A percentile compares a stretch with the other conserved stretches of the same genome.
Evolutionary conservation across 1,284 basidiomycete species (phyloP).

Genomic region (Ustilago tritici): DNA sequence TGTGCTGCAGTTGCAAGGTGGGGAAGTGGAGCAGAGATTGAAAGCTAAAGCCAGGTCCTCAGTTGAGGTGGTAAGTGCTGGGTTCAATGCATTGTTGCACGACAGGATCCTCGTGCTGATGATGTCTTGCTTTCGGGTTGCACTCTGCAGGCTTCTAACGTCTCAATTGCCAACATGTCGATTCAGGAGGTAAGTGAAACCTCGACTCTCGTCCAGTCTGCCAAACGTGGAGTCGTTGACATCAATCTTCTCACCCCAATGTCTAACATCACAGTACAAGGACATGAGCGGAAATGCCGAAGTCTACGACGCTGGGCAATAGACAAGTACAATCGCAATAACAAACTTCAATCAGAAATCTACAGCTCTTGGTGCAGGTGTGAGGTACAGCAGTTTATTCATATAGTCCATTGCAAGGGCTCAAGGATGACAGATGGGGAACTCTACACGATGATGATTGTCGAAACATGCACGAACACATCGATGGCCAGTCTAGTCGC

Average conservation of each 20-base stretch:
- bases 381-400: background rate
- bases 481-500: conserved; percentile 21
- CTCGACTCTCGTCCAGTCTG: background rate
- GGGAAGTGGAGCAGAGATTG: conserved; percentile 24
- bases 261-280: conserved; percentile 37
- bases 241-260: background rate
- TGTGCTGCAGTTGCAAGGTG: conserved; percentile 24
- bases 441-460: background rate
- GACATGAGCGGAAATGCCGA: conserved; percentile 53
- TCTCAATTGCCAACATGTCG: conserved; percentile 53
- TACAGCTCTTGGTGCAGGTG: background rate
- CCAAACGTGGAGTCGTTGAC: background rate
- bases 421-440: background rate
- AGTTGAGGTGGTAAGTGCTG: conserved; percentile 38
- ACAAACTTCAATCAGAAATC: background rate
- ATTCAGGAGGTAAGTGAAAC: conserved; percentile 40
- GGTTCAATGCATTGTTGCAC: background rate
- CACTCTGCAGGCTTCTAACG: conserved; percentile 41
- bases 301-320: conserved; percentile 53
- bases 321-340: conserved; percentile 6
- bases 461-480: background rate
- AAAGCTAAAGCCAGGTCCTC: conserved; percentile 40
- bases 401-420: background rate
- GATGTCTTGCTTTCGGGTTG: background rate
- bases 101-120: background rate